Conservation (phyloP, 1,284 basidiomycete genomes). For the Naganishia sp. region DNA sequence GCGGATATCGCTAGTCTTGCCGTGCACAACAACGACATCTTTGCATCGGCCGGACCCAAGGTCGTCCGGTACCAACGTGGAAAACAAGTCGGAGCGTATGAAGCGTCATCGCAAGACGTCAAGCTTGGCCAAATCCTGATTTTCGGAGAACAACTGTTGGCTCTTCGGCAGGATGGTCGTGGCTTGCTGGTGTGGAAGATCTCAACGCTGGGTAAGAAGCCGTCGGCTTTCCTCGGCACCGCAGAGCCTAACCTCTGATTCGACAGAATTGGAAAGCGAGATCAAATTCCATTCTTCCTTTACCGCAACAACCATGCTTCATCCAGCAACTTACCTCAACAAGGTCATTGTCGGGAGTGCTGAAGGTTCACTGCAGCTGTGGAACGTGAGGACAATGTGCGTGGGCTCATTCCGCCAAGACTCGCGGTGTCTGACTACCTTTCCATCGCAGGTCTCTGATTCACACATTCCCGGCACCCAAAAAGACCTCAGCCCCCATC, state of each 20-base stretch:
- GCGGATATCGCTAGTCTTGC: conserved; percentile 73
- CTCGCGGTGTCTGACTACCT: neutral
- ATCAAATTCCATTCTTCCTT: conserved; percentile 67
- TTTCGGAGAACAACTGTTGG: conserved; percentile 77
- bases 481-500: conserved; percentile 58
- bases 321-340: conserved; percentile 96
- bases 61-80: conserved; percentile 81
- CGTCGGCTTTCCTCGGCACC: neutral
- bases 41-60: conserved; percentile 70
- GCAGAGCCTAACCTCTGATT: neutral
- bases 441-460: conserved; percentile 51
- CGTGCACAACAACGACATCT: conserved; percentile 84
- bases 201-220: conserved; percentile 59
- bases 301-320: conserved; percentile 77
- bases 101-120: conserved; percentile 45
- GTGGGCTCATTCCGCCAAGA: conserved; percentile 42
- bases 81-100: conserved; percentile 62
- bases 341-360: conserved; percentile 85
- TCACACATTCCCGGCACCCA: conserved; percentile 56
- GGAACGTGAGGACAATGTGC: conserved; percentile 85
- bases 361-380: conserved; percentile 84
- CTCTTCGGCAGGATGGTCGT: conserved; percentile 76
- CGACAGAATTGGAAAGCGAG: conserved; percentile 59
- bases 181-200: conserved; percentile 79
- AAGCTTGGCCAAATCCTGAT: conserved; percentile 60